These are phyloP conservation scores for Lycium barbarum DNA, from an alignment of 257 asterid species.

Conservation along the genomic window DNA sequence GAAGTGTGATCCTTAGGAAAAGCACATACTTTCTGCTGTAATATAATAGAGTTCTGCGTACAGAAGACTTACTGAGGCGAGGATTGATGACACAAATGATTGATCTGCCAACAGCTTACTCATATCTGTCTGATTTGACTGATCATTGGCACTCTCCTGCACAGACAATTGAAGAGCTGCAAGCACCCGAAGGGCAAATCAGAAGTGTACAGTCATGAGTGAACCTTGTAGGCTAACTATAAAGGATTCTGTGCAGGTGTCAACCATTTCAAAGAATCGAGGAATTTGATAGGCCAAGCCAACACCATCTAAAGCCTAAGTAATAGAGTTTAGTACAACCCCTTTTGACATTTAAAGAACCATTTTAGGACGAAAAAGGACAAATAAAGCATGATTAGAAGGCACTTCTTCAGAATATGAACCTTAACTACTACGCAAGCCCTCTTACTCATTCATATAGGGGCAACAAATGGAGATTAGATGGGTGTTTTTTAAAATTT, in stretches of 20 bases:
- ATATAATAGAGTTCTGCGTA: not conserved
- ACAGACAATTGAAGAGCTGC: constrained; percentile 96
- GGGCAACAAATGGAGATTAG: not conserved
- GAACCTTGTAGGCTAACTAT: not conserved
- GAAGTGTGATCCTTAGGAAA: not conserved
- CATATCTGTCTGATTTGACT: constrained; percentile 67
- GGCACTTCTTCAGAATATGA: not conserved
- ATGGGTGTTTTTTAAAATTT: not conserved
- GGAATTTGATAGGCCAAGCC: constrained; percentile 23
- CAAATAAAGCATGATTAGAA: not conserved
- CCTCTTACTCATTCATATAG: not conserved
- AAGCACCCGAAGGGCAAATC: constrained; percentile 33
- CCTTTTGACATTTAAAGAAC: not conserved
- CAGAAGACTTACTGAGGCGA: constrained; percentile 72
- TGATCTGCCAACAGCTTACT: constrained; percentile 81
- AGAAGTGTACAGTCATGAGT: constrained; percentile 4
- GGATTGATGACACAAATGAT: constrained; percentile 75
- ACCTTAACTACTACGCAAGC: not conserved
- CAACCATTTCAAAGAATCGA: not conserved
- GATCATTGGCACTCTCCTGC: constrained; percentile 71
- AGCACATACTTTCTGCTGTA: not conserved
- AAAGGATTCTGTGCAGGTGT: constrained; percentile 11
- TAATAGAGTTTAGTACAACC: not conserved
- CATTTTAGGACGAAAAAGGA: not conserved
- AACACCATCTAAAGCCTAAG: not conserved